phyloP scores from a whole-genome alignment of 352 stramenopile species.

The Aphanomyces cochlioides region DNA sequence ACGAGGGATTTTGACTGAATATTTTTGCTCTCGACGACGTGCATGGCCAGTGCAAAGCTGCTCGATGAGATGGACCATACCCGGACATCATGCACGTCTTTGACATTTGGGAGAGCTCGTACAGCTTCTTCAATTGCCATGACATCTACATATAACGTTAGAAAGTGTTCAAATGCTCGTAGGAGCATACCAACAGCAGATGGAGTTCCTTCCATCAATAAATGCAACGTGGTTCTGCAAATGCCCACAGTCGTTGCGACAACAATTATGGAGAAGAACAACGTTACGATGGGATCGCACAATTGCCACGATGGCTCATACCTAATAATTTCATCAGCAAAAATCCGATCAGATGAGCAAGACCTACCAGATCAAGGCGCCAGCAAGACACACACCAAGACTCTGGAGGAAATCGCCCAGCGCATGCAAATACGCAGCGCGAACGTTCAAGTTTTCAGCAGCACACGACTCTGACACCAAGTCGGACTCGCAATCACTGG shows the following conservation, averaged over 20 bases:
- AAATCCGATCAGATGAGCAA: too few relatives aligned
- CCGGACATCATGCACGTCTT: constrained; percentile 96
- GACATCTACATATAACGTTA: constrained; percentile 41
- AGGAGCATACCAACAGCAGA: constrained; percentile 7
- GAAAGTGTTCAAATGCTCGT: too few relatives aligned
- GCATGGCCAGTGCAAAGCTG: constrained; percentile 87
- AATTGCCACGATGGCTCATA: constrained; percentile 91
- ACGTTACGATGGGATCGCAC: constrained; percentile 94
- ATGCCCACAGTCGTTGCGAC: constrained; percentile 92
- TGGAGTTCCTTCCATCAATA: constrained; percentile 95
- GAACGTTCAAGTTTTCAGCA: constrained; percentile 94
- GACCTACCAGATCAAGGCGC: constrained; percentile 93
- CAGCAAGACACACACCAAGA: constrained; percentile 94
- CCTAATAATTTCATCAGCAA: not conserved
- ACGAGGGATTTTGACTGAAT: not conserved
- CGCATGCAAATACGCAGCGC: constrained; percentile 97
- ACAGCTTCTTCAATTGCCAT: constrained; percentile 46
- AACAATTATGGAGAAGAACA: constrained; percentile 95
- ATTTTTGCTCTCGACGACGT: constrained; percentile 43
- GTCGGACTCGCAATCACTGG: constrained; percentile 34
- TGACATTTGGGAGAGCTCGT: constrained; percentile 64
- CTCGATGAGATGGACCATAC: constrained; percentile 95
- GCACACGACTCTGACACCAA: constrained; percentile 26
- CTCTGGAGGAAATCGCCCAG: constrained; percentile 96
- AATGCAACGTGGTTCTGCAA: constrained; percentile 84